A percentile compares a stretch with the other conserved stretches of the same genome.
These are phyloP conservation scores for Sugiyamaella castrensis DNA, from an alignment of 1,139 yeast species.

Conservation along the genomic window DNA sequence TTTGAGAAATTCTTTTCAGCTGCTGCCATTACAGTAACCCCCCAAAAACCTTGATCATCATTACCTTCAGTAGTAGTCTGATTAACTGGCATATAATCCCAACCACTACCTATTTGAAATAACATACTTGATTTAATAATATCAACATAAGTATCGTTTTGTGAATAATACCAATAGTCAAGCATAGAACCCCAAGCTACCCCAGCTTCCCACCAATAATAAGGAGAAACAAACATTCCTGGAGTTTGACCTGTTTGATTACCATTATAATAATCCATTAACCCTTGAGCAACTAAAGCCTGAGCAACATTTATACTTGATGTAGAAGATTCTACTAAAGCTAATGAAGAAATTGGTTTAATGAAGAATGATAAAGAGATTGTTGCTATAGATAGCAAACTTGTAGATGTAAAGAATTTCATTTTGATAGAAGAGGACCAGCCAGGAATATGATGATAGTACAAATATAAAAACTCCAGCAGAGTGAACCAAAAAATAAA, in stretches of 20 bases:
- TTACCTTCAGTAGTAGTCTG: constrained; percentile 81
- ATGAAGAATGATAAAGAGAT: not conserved
- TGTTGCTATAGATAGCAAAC: no score
- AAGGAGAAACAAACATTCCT: constrained; percentile 73
- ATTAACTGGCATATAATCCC: constrained; percentile 71
- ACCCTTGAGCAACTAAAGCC: constrained; percentile 56
- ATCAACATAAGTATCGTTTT: constrained; percentile 57
- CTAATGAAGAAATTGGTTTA: not conserved
- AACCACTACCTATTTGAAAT: constrained; percentile 63
- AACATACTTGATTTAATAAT: constrained; percentile 56
- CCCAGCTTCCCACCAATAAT: constrained; percentile 96
- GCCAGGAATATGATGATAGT: no score
- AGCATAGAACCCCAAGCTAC: constrained; percentile 79
- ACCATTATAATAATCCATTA: constrained; percentile 72
- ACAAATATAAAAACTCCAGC: no score
- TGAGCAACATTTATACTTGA: constrained; percentile 44
- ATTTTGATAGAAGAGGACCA: not conserved
- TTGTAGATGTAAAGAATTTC: not conserved
- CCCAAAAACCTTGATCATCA: constrained; percentile 95
- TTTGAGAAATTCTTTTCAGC: constrained; percentile 74
- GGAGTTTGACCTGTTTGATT: constrained; percentile 50
- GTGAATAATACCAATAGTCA: constrained; percentile 62
- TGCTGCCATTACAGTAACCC: constrained; percentile 76
- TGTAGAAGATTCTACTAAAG: constrained; percentile 2
- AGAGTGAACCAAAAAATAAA: no score